Evolutionary conservation across 495 filamentous ascomycete species (phyloP).

Genomic region (Aspergillus mulundensis): DNA sequence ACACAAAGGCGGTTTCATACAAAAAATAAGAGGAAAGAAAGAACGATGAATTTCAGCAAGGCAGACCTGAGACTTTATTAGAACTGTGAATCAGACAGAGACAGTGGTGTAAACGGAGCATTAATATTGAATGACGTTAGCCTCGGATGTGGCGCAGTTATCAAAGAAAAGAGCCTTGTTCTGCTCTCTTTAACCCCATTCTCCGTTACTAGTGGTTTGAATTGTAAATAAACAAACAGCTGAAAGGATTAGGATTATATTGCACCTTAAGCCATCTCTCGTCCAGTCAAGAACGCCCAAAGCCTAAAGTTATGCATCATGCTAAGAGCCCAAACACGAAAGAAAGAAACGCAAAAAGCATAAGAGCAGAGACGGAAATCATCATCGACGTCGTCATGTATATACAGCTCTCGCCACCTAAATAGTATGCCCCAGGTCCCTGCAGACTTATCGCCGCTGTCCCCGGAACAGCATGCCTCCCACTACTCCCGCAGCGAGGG

Average conservation of each 20-base stretch:
- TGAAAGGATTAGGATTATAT: conserved; percentile 1
- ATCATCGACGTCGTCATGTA: conserved; percentile 14
- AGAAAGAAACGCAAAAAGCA: not conserved
- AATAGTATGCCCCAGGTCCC: not conserved
- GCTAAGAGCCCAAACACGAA: conserved; percentile 6
- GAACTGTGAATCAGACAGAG: not conserved
- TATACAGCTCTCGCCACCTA: conserved; percentile 34
- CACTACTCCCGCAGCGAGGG: conserved; percentile 88
- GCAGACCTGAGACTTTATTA: not conserved
- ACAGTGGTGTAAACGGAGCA: not conserved
- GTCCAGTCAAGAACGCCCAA: conserved; percentile 6
- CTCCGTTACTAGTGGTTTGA: not conserved
- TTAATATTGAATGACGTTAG: conserved; percentile 8
- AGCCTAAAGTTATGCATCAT: conserved; percentile 1
- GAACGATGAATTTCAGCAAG: not conserved
- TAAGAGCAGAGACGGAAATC: conserved; percentile 10
- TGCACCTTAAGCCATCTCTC: not conserved
- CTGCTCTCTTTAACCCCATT: not conserved
- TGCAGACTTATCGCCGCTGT: conserved; percentile 39
- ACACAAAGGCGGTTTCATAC: not conserved
- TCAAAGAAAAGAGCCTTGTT: not conserved
- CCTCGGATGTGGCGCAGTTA: conserved; percentile 12
- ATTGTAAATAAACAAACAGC: not conserved
- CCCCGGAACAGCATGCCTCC: conserved; percentile 80
- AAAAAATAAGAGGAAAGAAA: not conserved